Evolutionary conservation across 2,329 filamentous ascomycete genomes (phyloP), one percentile per base, ranked within the genome.

Genomic region (Penicillium sp.): DNA sequence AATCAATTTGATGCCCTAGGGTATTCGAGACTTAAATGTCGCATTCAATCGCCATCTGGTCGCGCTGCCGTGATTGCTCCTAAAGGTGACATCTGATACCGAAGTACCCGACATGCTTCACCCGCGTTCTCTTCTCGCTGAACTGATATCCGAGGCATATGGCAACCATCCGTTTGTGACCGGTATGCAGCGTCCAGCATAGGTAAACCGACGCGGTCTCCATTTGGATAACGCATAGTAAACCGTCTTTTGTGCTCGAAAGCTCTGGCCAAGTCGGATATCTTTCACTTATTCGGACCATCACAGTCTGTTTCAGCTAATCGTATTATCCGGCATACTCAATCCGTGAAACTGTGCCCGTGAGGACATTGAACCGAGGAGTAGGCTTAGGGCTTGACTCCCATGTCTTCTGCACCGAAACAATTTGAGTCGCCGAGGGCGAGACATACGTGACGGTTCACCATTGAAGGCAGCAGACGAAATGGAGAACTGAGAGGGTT

Each of bases 381-480:
- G 71, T 26, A 26, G 75, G 75, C 79, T 86, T 95, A 95, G 90
- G 90, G 90, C 95, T 95, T 95, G 90, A 87, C 60, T 90, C 90
- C 87, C 88, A 83, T 75, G 72, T 75, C 75, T 76, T 81, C 84
- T 80, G 77, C 79, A 72, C 72, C 43, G 51, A 48, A 73, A 69
- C 65, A 65, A 64, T 63, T 69, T 68, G 71, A 72, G 57, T 57
- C 53, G 56, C 57, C 54, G 55, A 57, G 48, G 56, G 60, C 35
- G 32, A 53, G 54, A 54, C 49, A 48, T 42, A 49, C 51, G 58
- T 64, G 64, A 60, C 60, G 64, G 48, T 65, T 68, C 66, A 63
- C 62, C 68, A 68, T 65, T 56, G 62, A 65, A 71, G 74, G 61
- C 59, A 59, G 65, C 68, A 61, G 83, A 84, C 74, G 75, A 75